These are phyloP conservation scores for Crithidia fasciculata DNA, from an alignment of 208 protist genomes.

Conservation along the genomic window DNA sequence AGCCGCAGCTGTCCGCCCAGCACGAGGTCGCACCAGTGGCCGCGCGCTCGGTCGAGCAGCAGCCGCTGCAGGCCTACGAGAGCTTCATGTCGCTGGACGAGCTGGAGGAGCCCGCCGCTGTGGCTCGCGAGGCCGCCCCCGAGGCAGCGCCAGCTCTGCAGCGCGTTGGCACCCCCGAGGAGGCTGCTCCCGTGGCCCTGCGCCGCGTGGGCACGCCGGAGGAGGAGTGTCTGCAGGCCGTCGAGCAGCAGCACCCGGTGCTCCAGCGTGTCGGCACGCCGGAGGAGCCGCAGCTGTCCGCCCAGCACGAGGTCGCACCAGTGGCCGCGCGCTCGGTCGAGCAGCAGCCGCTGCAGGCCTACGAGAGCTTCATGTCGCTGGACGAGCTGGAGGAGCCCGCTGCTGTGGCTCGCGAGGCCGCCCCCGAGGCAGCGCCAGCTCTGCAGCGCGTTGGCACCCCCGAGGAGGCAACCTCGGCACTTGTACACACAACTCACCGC, in stretches of 20 bases:
- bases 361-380: constrained; percentile 28
- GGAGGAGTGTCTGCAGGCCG: background rate
- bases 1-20: background rate
- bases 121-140: background rate
- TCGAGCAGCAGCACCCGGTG: too few species aligned
- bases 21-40: background rate
- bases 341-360: background rate
- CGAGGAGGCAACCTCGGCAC: background rate
- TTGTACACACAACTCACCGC: constrained; percentile 38
- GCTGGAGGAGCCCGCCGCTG: background rate
- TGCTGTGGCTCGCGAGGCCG: background rate
- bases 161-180: background rate
- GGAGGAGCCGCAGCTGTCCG: background rate
- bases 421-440: background rate
- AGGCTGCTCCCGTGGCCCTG: background rate
- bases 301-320: background rate
- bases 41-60: background rate
- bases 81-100: constrained; percentile 25
- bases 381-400: constrained; percentile 1
- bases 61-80: constrained; percentile 11
- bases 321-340: background rate
- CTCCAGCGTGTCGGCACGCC: background rate
- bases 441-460: background rate
- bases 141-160: background rate
- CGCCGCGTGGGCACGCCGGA: constrained; percentile 4